These are phyloP conservation scores for Coemansia sp. DNA, from an alignment of 192 early-diverging fungal species.

Conservation along the genomic window DNA sequence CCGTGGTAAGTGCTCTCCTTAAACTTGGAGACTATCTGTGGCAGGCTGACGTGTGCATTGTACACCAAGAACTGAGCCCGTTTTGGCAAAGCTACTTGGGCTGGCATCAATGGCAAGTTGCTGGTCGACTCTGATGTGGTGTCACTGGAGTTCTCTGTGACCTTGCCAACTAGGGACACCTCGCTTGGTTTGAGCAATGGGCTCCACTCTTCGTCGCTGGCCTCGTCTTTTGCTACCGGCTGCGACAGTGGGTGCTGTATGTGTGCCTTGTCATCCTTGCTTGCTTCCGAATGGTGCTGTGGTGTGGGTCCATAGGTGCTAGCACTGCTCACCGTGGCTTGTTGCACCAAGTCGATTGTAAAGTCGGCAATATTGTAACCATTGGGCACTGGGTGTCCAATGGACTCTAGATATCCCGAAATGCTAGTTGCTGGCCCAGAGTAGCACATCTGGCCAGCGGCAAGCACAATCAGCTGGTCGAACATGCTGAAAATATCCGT, in stretches of 20 bases:
- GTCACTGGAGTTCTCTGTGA: not conserved
- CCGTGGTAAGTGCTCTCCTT: slow-evolving; percentile 10
- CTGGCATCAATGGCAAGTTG: not conserved
- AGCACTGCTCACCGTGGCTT: slow-evolving; percentile 21
- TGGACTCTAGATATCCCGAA: slow-evolving; percentile 62
- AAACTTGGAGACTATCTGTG: slow-evolving; percentile 25
- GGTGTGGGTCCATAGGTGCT: too few relatives aligned
- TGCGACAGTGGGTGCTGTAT: not conserved
- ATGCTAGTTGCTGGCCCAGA: slow-evolving; percentile 70
- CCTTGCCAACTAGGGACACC: not conserved
- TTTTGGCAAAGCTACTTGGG: not conserved
- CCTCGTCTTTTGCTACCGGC: not conserved
- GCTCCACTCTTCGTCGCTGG: slow-evolving; percentile 35
- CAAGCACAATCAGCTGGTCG: slow-evolving; percentile 81
- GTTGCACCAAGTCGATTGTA: slow-evolving; percentile 47
- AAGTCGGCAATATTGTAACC: slow-evolving; percentile 92
- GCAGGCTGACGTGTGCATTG: slow-evolving; percentile 19
- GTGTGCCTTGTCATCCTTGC: not conserved
- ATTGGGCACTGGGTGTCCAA: slow-evolving; percentile 78
- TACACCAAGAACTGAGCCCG: slow-evolving; percentile 22
- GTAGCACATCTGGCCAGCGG: slow-evolving; percentile 78
- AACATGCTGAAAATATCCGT: slow-evolving; percentile 89
- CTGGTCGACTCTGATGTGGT: not conserved
- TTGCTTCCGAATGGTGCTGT: not conserved
- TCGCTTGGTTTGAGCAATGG: slow-evolving; percentile 18